phyloP scores from a whole-genome alignment of 2,329 filamentous ascomycete species.

The Diaporthe australafricana region DNA sequence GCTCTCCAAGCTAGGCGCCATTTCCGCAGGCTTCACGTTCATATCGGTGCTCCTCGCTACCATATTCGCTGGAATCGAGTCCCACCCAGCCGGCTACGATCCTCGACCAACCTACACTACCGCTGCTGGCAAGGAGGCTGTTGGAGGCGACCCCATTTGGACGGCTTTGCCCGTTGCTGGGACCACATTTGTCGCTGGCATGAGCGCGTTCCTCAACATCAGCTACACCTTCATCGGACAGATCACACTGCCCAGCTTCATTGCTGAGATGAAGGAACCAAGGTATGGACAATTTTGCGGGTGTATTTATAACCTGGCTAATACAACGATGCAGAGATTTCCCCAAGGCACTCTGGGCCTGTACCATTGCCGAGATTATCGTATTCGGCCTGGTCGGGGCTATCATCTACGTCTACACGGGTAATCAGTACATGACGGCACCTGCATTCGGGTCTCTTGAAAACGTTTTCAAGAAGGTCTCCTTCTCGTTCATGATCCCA shows the following conservation, averaged over 20 bases:
- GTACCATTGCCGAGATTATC: conserved; percentile 88
- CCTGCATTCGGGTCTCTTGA: conserved; percentile 89
- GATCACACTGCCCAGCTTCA: conserved; percentile 93
- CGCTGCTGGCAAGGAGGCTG: conserved; percentile 42
- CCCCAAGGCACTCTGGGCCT: conserved; percentile 90
- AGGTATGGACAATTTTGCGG: conserved; percentile 48
- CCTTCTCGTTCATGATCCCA: conserved; percentile 95
- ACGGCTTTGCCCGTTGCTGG: conserved; percentile 74
- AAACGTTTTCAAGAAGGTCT: conserved; percentile 84
- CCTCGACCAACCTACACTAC: conserved; percentile 54
- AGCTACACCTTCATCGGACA: conserved; percentile 97
- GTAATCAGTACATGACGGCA: conserved; percentile 87
- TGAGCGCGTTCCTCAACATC: conserved; percentile 94
- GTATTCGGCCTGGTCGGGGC: conserved; percentile 86
- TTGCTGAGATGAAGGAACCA: conserved; percentile 87
- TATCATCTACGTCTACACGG: conserved; percentile 88
- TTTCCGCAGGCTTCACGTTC: conserved; percentile 89
- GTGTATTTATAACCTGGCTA: not conserved
- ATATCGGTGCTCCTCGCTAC: conserved; percentile 86
- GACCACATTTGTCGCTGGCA: conserved; percentile 83
- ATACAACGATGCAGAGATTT: conserved; percentile 71
- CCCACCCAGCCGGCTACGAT: conserved; percentile 76
- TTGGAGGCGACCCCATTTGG: conserved; percentile 73
- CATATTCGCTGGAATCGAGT: conserved; percentile 83
- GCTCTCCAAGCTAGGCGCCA: conserved; percentile 81